Evolutionary conservation across 139 green algal genomes (phyloP).

Genomic region (Tetradesmus lagerheimii): DNA sequence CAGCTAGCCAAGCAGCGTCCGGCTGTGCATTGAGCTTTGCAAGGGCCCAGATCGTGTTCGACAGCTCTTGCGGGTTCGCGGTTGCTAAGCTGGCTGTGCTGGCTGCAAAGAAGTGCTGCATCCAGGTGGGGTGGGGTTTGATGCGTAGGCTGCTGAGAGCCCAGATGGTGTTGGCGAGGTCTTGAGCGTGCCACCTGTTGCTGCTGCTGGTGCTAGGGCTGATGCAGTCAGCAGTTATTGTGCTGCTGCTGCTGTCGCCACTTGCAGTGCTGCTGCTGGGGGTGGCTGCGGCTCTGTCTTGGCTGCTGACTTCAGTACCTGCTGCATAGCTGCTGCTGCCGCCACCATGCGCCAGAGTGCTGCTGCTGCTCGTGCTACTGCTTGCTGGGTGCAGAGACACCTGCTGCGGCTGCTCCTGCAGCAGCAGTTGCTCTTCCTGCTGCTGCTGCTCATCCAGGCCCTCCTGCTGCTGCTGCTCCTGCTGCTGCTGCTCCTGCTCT

Average conservation of each 20-base stretch:
- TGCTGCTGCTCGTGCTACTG: background rate
- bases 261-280: background rate
- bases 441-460: background rate
- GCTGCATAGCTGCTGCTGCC: slow-evolving; percentile 23
- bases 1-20: background rate
- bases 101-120: background rate
- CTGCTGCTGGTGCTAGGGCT: background rate
- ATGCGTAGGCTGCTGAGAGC: slow-evolving; percentile 18
- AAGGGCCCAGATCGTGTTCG: slow-evolving; percentile 33
- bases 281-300: background rate
- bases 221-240: background rate
- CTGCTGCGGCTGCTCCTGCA: background rate
- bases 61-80: background rate
- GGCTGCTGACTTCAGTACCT: background rate
- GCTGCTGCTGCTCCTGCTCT: background rate
- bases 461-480: too few species aligned
- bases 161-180: slow-evolving; percentile 28
- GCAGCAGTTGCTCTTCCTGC: background rate
- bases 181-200: background rate
- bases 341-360: background rate
- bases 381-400: background rate
- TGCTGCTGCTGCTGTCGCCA: background rate
- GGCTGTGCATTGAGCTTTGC: background rate
- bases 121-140: slow-evolving; percentile 3
- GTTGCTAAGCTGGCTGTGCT: background rate